Evolutionary conservation across 441 rosid species (phyloP).

Genomic region (Cnidoscolus chayamansa): DNA sequence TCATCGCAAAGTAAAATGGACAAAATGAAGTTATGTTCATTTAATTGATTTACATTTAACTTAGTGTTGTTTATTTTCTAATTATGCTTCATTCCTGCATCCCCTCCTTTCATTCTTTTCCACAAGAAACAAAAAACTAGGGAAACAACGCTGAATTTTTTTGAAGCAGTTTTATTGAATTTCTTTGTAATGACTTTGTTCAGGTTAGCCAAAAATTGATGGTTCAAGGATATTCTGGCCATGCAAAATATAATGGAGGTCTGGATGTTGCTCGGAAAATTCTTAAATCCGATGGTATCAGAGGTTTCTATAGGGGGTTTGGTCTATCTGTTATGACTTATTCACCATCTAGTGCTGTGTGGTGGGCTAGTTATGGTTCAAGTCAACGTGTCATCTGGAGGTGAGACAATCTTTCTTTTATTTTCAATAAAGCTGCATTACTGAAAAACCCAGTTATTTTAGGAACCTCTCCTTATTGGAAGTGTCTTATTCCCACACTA

Average conservation of each 20-base stretch:
- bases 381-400: slow-evolving; percentile 95
- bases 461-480: not conserved
- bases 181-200: slow-evolving; percentile 15
- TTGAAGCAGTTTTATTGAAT: slow-evolving; percentile 15
- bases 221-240: slow-evolving; percentile 97
- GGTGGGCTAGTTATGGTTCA: slow-evolving; percentile 99
- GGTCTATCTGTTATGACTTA: slow-evolving; percentile 89
- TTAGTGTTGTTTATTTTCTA: not conserved
- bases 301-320: slow-evolving; percentile 92
- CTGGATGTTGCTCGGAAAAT: slow-evolving; percentile 81
- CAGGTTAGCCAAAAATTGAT: slow-evolving; percentile 96
- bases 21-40: not conserved
- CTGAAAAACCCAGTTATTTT: not conserved
- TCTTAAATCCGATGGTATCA: slow-evolving; percentile 63
- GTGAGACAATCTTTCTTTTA: slow-evolving; percentile 34
- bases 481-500: not conserved
- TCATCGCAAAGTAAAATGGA: not conserved
- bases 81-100: not conserved
- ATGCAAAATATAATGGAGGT: slow-evolving; percentile 75
- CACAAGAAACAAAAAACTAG: not conserved
- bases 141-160: not conserved
- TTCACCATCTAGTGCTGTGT: slow-evolving; percentile 93
- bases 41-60: not conserved
- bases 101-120: not conserved
- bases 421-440: not conserved